Evolutionary conservation across 306 rosid species (phyloP).

Genomic region (Glycine soja): DNA sequence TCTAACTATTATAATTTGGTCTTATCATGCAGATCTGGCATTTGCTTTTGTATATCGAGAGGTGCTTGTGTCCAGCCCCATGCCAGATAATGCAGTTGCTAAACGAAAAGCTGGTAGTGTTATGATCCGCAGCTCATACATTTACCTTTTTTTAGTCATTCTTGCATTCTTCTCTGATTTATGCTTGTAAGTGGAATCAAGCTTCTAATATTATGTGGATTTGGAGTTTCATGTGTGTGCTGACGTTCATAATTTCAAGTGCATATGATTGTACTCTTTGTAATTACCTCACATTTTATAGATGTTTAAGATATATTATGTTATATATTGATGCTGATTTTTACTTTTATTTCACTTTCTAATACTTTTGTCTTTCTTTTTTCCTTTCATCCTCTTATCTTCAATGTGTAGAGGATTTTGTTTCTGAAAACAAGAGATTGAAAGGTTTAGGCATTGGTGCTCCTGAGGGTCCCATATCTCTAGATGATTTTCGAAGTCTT

Average conservation of each 20-base stretch:
- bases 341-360: constrained; percentile 28
- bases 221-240: constrained; percentile 23
- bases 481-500: constrained; percentile 97
- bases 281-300: constrained; percentile 15
- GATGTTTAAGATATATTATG: constrained; percentile 13
- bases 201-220: constrained; percentile 9
- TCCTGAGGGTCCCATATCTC: constrained; percentile 95
- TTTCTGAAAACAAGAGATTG: constrained; percentile 78
- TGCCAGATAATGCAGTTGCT: constrained; percentile 56
- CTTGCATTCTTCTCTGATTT: constrained; percentile 31
- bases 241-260: constrained; percentile 21
- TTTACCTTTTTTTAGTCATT: constrained; percentile 23
- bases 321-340: not conserved
- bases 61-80: constrained; percentile 50
- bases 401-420: constrained; percentile 61
- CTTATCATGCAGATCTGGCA: constrained; percentile 61
- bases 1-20: constrained; percentile 38
- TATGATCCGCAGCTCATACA: constrained; percentile 21
- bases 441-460: constrained; percentile 98
- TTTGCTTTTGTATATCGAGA: constrained; percentile 92
- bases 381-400: constrained; percentile 28
- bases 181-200: constrained; percentile 26
- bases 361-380: not conserved
- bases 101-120: constrained; percentile 88
- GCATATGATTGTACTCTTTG: constrained; percentile 3